Percentiles rank a stretch among this genome's conserved stretches.
Evolutionary conservation across 108 stramenopile genomes (phyloP).

Genomic region (Nannochloropsis gaditana): DNA sequence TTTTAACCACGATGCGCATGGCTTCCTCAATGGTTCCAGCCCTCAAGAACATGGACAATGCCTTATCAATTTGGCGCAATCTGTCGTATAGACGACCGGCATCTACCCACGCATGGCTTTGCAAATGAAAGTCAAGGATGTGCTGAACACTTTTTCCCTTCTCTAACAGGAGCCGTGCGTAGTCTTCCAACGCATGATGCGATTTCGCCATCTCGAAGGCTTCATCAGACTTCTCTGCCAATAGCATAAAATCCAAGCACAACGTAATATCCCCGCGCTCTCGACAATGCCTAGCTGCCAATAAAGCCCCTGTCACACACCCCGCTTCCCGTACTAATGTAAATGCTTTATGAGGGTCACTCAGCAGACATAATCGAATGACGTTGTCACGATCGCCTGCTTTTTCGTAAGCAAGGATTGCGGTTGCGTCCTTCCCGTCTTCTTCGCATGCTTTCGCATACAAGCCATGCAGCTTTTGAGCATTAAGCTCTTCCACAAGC

Average conservation of each 20-base stretch:
- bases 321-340: conserved; percentile 53
- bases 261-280: conserved; percentile 48
- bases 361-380: conserved; percentile 56
- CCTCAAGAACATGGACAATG: conserved; percentile 58
- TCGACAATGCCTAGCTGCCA: conserved; percentile 59
- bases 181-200: conserved; percentile 49
- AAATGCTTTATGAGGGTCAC: conserved; percentile 59
- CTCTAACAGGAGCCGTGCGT: not conserved
- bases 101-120: conserved; percentile 46
- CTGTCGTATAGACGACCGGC: conserved; percentile 56
- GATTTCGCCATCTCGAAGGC: conserved; percentile 61
- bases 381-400: conserved; percentile 59
- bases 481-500: conserved; percentile 52
- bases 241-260: conserved; percentile 64
- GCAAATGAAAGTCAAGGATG: conserved; percentile 58
- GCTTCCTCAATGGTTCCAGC: conserved; percentile 57
- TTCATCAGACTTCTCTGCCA: conserved; percentile 56
- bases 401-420: conserved; percentile 55
- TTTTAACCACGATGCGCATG: conserved; percentile 59
- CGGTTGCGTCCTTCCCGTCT: conserved; percentile 52
- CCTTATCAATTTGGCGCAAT: conserved; percentile 54
- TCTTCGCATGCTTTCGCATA: conserved; percentile 61
- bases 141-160: conserved; percentile 44
- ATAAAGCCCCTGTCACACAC: conserved; percentile 50
- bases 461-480: conserved; percentile 49